Base-by-base conservation (phyloP, 2,329 filamentous ascomycete species). In the Sporothrix dimorphospora region DNA sequence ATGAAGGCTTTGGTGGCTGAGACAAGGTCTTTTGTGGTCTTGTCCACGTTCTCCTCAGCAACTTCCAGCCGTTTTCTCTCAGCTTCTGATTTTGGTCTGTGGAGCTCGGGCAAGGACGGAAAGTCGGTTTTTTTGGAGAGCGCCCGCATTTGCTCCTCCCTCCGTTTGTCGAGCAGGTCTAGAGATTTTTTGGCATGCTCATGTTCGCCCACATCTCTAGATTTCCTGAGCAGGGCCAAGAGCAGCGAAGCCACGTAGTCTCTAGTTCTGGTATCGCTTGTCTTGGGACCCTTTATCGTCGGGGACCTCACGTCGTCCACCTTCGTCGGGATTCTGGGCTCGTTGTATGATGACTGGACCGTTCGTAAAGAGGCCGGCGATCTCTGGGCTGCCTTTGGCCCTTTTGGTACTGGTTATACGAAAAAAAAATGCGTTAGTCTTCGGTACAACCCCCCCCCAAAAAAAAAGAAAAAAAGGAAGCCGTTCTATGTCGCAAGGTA, bases 61-160 rank as follows among this genome's bases (percentile, higher is more conserved):
- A 12, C n/a, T 11, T 73, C 34, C 55, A 27, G 67, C 66, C 34
- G 49, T 12, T 14, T 27, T 5, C 45, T 53, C 34, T 68, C 49
- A n/a, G 51, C 14, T 5, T 21, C 71, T 2, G 40, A 21, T 9
- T 7, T 27, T 14, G 40, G 57, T 19, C 57, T 45, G 11, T 66
- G 14, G 24, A 69, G 21, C 34, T 71, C 72, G 6, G 53, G 42
- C 42, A 72, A 38, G 12, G 70, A 71, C 1, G 75, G 72, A 53
- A 72, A 76, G 12, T 75, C 75, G 1, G 66, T 3, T 12, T 71
- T 59, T 24, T 51, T 57, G 11, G 70, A 53, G 3, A 65, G n/a
- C 4, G 53, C 34, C 12, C 9, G 63, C 40, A 42, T 21, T 27
- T 70, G 55, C 14, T 69, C 69, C 12, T 73, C 69, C 7, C 70